phyloP scores from a whole-genome alignment of 352 stramenopile genomes.

The Peronospora tabacina region DNA sequence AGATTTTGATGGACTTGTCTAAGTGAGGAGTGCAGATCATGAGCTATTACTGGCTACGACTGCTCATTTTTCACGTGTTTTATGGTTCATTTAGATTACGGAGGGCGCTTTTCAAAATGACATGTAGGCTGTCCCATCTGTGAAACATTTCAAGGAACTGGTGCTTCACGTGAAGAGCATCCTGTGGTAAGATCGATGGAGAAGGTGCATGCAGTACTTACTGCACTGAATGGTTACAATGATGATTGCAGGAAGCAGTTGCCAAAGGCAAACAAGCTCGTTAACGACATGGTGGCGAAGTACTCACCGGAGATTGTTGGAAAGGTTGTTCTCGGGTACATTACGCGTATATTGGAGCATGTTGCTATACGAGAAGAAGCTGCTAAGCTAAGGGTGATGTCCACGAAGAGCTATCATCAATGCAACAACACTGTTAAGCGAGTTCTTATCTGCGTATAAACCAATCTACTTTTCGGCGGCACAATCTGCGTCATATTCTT shows the following conservation, averaged over 20 bases:
- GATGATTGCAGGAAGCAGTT: slow-evolving; percentile 34
- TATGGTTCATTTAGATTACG: slow-evolving; percentile 38
- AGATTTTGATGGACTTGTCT: slow-evolving; percentile 65
- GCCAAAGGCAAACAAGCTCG: slow-evolving; percentile 65
- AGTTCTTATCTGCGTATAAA: not conserved
- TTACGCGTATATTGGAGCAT: slow-evolving; percentile 50
- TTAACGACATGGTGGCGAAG: slow-evolving; percentile 72
- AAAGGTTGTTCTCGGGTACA: slow-evolving; percentile 51
- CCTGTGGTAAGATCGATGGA: slow-evolving; percentile 33
- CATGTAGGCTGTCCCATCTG: slow-evolving; percentile 82
- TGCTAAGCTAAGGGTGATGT: slow-evolving; percentile 4
- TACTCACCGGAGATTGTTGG: slow-evolving; percentile 77
- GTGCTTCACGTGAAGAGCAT: slow-evolving; percentile 46
- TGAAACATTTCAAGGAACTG: slow-evolving; percentile 60
- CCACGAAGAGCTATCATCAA: slow-evolving; percentile 50
- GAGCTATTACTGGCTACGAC: not conserved
- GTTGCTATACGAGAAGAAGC: slow-evolving; percentile 24
- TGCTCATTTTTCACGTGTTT: not conserved
- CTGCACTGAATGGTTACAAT: too few species aligned
- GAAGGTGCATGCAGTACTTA: too few species aligned
- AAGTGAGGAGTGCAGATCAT: slow-evolving; percentile 30
- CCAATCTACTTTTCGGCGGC: slow-evolving; percentile 16
- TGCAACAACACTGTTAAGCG: not conserved
- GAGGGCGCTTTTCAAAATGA: slow-evolving; percentile 73
- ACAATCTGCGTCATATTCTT: slow-evolving; percentile 56